Evolutionary conservation across 345 rosid genomes (phyloP), one percentile per base, ranked within the genome.

Genomic region (Cardiospermum halicacabum): DNA sequence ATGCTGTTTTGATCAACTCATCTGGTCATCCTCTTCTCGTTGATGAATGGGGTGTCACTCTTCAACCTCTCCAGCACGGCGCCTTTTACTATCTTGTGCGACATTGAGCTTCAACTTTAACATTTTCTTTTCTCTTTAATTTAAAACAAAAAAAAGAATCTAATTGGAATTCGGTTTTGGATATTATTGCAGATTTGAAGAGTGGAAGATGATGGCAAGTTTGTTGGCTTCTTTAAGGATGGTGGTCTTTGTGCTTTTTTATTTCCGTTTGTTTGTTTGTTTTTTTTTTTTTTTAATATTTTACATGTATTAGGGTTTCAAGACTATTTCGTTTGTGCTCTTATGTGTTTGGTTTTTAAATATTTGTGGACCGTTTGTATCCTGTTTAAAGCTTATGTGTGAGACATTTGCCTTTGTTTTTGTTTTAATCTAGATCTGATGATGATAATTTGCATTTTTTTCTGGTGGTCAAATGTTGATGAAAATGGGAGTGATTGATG

Each of bases 31-130:
- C 91, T 27, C 80, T 94, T 66, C 80, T 82, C 56, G 89, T 96
- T 12, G 80, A 89, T 62, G 93, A 87, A 53, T 91, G 87, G 91
- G 97, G 99, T 11, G 42, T 83, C 67, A 85, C 95, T 24, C 78
- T 91, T 57, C 85, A 84, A 9, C 74, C 96, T 15, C 99, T 94
- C 64, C 91, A 94, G 66, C 89, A 91, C 39, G 97, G 93, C 37
- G 87, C 85, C 48, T 85, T 77, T 58, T 94, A 91, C 68, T 94
- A 94, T 77, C 81, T 89, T 82, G 85, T 91, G 32, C 75, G 58
- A 15, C 43, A 11, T 42, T 73, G 6, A 25, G 40, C 42, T 21
- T 65, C 5, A 10, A n/a, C 24, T 22, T 64, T n/a, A n/a, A n/a
- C n/a, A n/a, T n/a, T n/a, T n/a, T n/a, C n/a, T n/a, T n/a, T n/a